These are phyloP conservation scores for Secale cereale DNA, from an alignment of 176 grass and related monocot genomes.

Conservation along the genomic window DNA sequence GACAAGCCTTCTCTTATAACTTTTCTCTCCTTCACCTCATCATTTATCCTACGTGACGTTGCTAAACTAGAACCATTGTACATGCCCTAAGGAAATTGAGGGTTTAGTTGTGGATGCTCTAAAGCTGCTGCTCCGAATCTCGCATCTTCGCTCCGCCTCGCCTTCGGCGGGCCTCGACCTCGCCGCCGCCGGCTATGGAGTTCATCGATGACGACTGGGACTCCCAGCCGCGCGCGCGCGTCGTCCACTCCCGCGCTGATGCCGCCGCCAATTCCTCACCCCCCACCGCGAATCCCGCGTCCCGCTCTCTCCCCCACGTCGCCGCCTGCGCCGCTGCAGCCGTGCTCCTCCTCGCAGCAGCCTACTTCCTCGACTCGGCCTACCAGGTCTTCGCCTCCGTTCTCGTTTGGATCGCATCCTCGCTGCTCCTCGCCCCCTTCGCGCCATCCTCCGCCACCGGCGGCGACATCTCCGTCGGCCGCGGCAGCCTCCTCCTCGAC, in stretches of 20 bases:
- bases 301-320: constrained; percentile 40
- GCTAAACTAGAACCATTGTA: too few relatives aligned
- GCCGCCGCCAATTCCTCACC: neutral
- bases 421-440: constrained; percentile 71
- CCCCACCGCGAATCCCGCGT: neutral
- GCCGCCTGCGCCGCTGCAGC: constrained; percentile 33
- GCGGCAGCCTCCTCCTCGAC: constrained; percentile 38
- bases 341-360: constrained; percentile 39
- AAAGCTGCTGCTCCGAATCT: neutral
- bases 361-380: constrained; percentile 35
- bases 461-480: constrained; percentile 61
- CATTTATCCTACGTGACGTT: too few relatives aligned
- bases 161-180: neutral
- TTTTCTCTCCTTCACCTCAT: too few relatives aligned
- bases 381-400: constrained; percentile 47
- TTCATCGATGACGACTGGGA: constrained; percentile 78
- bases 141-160: neutral
- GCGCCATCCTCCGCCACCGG: constrained; percentile 54
- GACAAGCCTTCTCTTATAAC: too few relatives aligned
- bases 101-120: too few relatives aligned
- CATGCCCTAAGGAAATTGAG: too few relatives aligned
- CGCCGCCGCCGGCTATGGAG: constrained; percentile 50
- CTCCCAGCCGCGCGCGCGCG: constrained; percentile 52
- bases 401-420: constrained; percentile 54
- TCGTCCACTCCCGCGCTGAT: constrained; percentile 44